Conservation (phyloP, 2,329 filamentous ascomycete genomes). For the Ophiocordyceps unilateralis region DNA sequence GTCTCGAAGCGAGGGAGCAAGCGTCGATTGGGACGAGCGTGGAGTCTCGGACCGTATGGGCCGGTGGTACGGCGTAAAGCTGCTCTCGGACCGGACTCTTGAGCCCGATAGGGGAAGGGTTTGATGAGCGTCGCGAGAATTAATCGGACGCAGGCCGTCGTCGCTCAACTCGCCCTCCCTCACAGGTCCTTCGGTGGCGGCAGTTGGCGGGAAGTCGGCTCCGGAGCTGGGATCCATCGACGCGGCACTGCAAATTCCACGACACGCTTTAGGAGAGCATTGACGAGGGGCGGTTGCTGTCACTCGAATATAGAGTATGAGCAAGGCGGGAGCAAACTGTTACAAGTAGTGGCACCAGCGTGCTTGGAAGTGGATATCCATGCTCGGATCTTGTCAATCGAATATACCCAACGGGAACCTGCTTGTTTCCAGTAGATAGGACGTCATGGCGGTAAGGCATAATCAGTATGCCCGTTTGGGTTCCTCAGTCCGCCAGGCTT, state of each 20-base stretch:
- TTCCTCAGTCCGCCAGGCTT: slow-evolving; percentile 8
- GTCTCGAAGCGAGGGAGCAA: slow-evolving; percentile 6
- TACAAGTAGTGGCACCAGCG: slow-evolving; percentile 1
- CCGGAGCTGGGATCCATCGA: not conserved
- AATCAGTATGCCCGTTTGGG: not conserved
- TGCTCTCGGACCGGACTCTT: slow-evolving; percentile 12
- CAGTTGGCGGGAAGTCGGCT: not conserved
- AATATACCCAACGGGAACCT: not conserved
- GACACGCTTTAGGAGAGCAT: not conserved
- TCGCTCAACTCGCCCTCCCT: not conserved
- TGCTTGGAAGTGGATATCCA: not conserved
- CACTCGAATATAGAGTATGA: not conserved
- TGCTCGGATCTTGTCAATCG: slow-evolving; percentile 1
- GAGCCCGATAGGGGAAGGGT: slow-evolving; percentile 6
- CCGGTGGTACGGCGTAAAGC: slow-evolving; percentile 21
- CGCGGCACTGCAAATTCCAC: not conserved
- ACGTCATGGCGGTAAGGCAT: not conserved
- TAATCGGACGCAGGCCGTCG: not conserved
- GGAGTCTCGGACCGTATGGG: slow-evolving; percentile 23
- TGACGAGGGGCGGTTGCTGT: not conserved
- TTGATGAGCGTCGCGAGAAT: not conserved
- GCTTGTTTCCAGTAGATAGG: not conserved
- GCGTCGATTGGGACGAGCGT: slow-evolving; percentile 22
- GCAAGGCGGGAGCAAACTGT: not conserved
- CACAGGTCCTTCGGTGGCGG: not conserved